Conservation (phyloP, 202 grass and related monocot species). For the Cymbopogon flexuosus region DNA sequence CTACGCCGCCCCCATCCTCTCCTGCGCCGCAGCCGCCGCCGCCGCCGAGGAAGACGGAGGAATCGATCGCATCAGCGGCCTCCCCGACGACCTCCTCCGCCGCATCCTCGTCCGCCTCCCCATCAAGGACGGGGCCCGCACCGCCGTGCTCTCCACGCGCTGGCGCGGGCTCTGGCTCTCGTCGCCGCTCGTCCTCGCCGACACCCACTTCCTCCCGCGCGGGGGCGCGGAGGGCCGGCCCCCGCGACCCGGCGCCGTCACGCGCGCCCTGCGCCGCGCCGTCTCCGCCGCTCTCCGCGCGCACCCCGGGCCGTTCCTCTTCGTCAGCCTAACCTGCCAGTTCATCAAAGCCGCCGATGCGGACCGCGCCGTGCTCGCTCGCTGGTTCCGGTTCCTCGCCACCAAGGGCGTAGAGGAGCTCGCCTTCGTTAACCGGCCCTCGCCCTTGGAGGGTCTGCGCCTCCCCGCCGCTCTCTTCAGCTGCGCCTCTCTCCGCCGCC, state of each 20-base stretch:
- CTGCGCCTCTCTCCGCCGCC: slow-evolving; percentile 11
- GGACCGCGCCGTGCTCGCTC: not conserved
- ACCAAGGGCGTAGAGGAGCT: slow-evolving; percentile 29
- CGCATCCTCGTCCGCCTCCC: not conserved
- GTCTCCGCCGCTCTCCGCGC: slow-evolving; percentile 2
- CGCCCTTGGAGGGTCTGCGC: not conserved
- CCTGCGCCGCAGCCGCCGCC: not conserved
- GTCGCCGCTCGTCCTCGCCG: slow-evolving; percentile 24
- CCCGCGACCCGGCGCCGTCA: not conserved
- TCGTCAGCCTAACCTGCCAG: slow-evolving; percentile 27
- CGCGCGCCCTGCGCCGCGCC: not conserved
- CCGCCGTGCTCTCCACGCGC: not conserved
- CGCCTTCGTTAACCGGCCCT: slow-evolving; percentile 29
- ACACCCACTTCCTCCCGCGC: slow-evolving; percentile 17
- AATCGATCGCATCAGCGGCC: slow-evolving; percentile 2
- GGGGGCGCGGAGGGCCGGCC: not conserved
- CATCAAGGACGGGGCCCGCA: slow-evolving; percentile 12
- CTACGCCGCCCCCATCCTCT: not conserved
- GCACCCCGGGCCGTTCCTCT: slow-evolving; percentile 33
- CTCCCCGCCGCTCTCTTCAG: slow-evolving; percentile 9
- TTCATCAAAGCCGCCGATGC: not conserved
- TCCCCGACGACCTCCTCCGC: slow-evolving; percentile 16
- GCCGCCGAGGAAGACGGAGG: not conserved
- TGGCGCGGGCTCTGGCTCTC: not conserved
- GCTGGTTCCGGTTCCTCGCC: slow-evolving; percentile 21